Base-by-base conservation (phyloP, 169 alveolate genomes). In the Amoebophrya sp. region DNA sequence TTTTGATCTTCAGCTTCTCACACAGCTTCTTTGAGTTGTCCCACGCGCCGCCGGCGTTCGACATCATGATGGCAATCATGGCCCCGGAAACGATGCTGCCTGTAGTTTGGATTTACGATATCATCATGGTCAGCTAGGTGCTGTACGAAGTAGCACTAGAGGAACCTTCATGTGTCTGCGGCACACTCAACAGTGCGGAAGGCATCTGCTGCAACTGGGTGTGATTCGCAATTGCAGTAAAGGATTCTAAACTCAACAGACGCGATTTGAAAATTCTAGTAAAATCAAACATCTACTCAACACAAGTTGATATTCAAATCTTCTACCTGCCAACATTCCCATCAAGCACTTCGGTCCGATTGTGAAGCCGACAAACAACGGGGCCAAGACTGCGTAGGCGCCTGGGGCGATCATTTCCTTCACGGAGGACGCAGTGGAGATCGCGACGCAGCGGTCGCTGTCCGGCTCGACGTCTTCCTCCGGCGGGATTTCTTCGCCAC, bases 1-100 rank as follows among this genome's bases (percentile, higher is more conserved):
- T 93, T 89, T 93, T 94, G 77, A 95, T 90, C 88, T 93, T 94
- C 38, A 94, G 95, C 55, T 94, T 92, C 91, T 96, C 97, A 66
- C 94, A 94, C 77, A 93, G 95, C 92, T 96, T 96, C 94, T 96
- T 96, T 90, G 96, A 95, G 93, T 96, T 96, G 92, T 96, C 97
- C 97, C 97, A 96, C 25, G 97, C 96, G 39, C 97, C 96, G 53
- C 97, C 97, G 33, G 96, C 91, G 90, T 96, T 95, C 10, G 96
- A 94, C 89, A 95, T 93, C 55, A 95, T 94, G 92, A 95, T 95
- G 39, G 97, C 96, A 95, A 96, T 94, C 90, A 94, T 94, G 38
- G 94, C 95, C 53, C 97, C 97, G 55, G 95, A 93, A 90, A 96
- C 94, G 40, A 97, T 66, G 83, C 83, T 66, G 35, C 83, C 83